Evolutionary conservation across 2,329 filamentous ascomycete species (phyloP).

Genomic region (Trichoderma koningiopsis): DNA sequence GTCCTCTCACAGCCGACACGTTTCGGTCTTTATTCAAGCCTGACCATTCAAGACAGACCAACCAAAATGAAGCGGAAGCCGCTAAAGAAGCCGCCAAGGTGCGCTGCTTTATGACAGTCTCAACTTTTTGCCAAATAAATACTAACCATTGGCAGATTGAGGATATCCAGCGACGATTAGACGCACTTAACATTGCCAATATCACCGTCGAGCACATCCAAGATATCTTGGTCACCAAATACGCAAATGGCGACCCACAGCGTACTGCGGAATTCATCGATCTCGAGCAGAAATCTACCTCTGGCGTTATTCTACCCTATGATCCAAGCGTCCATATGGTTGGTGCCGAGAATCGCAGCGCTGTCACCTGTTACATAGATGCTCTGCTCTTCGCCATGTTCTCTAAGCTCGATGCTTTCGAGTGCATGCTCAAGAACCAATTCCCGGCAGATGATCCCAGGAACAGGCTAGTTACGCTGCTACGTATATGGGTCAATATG

Average conservation of each 20-base stretch:
- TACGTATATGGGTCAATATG: conserved; percentile 93
- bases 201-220: conserved; percentile 60
- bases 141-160: conserved; percentile 41
- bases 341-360: conserved; percentile 82
- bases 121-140: background rate
- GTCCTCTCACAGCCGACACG: conserved; percentile 56
- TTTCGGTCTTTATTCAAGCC: conserved; percentile 67
- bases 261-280: conserved; percentile 76
- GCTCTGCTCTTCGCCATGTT: conserved; percentile 95
- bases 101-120: background rate
- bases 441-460: conserved; percentile 68
- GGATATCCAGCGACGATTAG: conserved; percentile 43
- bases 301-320: conserved; percentile 76
- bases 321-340: conserved; percentile 71
- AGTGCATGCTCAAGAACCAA: conserved; percentile 83
- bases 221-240: conserved; percentile 60
- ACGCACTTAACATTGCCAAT: conserved; percentile 49
- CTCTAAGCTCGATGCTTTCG: conserved; percentile 83
- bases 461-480: conserved; percentile 71
- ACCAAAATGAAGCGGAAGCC: conserved; percentile 22
- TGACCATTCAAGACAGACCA: conserved; percentile 56
- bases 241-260: conserved; percentile 69
- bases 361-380: conserved; percentile 94
- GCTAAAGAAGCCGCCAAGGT: conserved; percentile 46
- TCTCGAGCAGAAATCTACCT: conserved; percentile 77